phyloP scores from a whole-genome alignment of 768 basidiomycete genomes.

The Hygrophorus pudorinus region DNA sequence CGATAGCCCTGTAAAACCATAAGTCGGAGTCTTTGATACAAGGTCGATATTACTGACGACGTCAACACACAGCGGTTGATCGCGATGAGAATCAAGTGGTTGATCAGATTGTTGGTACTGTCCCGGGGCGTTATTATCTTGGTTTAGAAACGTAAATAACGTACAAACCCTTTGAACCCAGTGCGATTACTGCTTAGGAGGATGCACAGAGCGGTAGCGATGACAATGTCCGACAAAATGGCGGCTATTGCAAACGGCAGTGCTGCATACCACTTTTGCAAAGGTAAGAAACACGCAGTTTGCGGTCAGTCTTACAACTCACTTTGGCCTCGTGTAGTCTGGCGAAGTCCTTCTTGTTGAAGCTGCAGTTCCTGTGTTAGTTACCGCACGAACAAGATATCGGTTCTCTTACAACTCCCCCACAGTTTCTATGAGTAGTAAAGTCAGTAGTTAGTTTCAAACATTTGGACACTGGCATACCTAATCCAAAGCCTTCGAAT shows the following conservation, averaged over 20 bases:
- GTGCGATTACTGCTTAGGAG: constrained; percentile 31
- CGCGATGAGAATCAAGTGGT: constrained; percentile 35
- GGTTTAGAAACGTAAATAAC: constrained; percentile 1
- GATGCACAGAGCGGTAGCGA: constrained; percentile 32
- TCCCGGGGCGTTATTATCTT: not conserved
- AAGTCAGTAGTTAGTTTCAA: no score
- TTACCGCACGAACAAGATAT: constrained; percentile 18
- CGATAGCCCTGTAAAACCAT: constrained; percentile 23
- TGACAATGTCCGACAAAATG: constrained; percentile 36
- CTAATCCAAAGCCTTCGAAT: no score
- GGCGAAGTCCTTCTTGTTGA: constrained; percentile 26
- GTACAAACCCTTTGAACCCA: constrained; percentile 22
- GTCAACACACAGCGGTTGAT: constrained; percentile 44
- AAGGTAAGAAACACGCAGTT: not conserved
- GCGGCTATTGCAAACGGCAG: constrained; percentile 36
- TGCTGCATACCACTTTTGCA: constrained; percentile 22
- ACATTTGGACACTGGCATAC: no score
- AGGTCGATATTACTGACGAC: constrained; percentile 28
- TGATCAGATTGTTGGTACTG: constrained; percentile 32
- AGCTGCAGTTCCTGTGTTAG: constrained; percentile 31
- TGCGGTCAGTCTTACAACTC: constrained; percentile 7
- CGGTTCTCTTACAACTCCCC: no score
- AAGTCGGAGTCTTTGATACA: not conserved
- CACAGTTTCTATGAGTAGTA: no score
- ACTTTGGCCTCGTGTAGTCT: constrained; percentile 26